Percentiles rank a stretch among this genome's conserved stretches.
phyloP scores from a whole-genome alignment of 805 yeast genomes.

The Candida qinlingensis region DNA sequence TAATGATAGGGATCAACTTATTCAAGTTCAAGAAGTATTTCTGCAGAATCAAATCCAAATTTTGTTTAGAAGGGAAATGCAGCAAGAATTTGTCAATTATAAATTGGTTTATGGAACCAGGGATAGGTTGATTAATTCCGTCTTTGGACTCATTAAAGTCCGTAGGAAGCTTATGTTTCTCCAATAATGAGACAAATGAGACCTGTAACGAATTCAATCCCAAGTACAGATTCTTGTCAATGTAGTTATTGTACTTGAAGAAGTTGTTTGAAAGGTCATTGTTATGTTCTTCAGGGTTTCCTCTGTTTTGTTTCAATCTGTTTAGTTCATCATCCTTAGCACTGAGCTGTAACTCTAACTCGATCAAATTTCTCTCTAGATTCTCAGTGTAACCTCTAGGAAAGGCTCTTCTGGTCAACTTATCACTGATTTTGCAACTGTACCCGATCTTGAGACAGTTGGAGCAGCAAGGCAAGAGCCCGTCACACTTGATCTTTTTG shows the following conservation, averaged over 20 bases:
- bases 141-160: constrained; percentile 27
- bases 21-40: constrained; percentile 23
- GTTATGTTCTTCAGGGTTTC: neutral
- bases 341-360: constrained; percentile 36
- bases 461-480: constrained; percentile 59
- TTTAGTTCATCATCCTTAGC: constrained; percentile 37
- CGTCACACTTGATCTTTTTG: constrained; percentile 74
- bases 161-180: constrained; percentile 12
- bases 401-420: constrained; percentile 68
- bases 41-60: constrained; percentile 22
- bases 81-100: constrained; percentile 16
- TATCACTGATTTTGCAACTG: constrained; percentile 68
- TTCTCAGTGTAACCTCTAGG: constrained; percentile 80
- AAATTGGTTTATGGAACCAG: constrained; percentile 20
- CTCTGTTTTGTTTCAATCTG: constrained; percentile 25
- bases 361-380: constrained; percentile 56
- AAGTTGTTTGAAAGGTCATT: constrained; percentile 16
- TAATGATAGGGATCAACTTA: constrained; percentile 22
- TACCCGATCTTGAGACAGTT: constrained; percentile 62
- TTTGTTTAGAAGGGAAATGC: constrained; percentile 25
- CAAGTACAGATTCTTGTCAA: constrained; percentile 19
- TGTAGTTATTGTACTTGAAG: constrained; percentile 22
- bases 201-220: constrained; percentile 23
- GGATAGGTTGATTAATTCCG: constrained; percentile 14
- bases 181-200: constrained; percentile 15